Conservation (phyloP, 257 asterid genomes). For the Nicotiana benthamiana region DNA sequence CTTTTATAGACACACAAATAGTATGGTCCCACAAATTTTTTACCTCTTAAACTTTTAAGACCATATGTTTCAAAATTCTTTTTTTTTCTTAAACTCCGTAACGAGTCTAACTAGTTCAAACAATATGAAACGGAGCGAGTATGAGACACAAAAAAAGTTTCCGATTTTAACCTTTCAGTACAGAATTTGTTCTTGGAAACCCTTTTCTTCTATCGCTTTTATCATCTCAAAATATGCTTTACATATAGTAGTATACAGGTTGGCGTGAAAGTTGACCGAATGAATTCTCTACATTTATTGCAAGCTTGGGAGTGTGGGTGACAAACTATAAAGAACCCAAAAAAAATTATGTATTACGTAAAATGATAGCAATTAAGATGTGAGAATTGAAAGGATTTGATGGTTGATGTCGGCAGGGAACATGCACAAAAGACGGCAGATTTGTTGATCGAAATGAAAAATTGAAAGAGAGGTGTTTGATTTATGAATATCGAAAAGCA, state of each 20-base stretch:
- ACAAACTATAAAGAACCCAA: neutral
- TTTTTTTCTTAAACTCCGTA: no score
- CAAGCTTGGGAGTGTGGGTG: neutral
- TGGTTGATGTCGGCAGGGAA: slow-evolving; percentile 7
- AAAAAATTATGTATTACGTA: neutral
- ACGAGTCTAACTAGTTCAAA: no score
- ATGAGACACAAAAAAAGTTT: no score
- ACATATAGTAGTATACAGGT: neutral
- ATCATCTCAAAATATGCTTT: neutral
- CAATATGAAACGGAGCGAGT: no score
- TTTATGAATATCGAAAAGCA: neutral
- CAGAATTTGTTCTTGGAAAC: neutral
- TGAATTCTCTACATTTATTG: neutral
- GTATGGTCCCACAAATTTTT: no score
- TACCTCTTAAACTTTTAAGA: no score
- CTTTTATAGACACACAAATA: no score
- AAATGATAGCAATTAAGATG: neutral
- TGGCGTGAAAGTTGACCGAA: neutral
- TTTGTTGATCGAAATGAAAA: neutral
- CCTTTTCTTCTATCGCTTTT: neutral
- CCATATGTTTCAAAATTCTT: no score
- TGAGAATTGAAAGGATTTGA: slow-evolving; percentile 1
- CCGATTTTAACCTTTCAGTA: neutral
- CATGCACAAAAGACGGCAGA: neutral
- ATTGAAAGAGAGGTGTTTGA: neutral